Base-by-base conservation (phyloP, 148 eudicot species). In the Nepenthes mirabilis region DNA sequence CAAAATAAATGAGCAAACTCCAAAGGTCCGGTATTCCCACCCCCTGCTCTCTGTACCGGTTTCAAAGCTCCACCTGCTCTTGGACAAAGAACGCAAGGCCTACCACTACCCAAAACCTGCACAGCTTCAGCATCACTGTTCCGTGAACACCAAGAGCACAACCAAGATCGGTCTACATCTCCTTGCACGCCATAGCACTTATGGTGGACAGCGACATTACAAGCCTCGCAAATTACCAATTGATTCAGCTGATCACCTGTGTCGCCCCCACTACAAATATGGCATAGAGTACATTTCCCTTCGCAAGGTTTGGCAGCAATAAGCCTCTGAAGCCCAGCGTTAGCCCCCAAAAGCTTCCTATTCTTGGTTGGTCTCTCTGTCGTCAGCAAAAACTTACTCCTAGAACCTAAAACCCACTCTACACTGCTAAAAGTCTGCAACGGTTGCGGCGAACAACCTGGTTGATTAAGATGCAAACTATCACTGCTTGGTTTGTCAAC, bases 341-440 rank as follows among this genome's bases (percentile, higher is more conserved):
- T 78, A 45, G 66, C 83, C 67, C 99, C 96, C 55, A 82, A 63
- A 40, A 89, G 87, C 74, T 89, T 93, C 63, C 99, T 69, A 72
- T 89, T 93, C 77, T 93, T 93, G 1, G 91, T 67, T 52, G 99
- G 99, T 37, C 89, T 74, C 56, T 84, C 85, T 3, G 96, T 74
- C 2, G 95, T 74, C 56, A 93, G 68, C 62, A 89, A 77, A 47
- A 89, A 67, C 80, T 88, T 89, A 62, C 69, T 81, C 74, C 85
- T 89, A 66, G 87, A 89, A 54, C 99, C 96, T 80, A 88, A 79
- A 69, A 93, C 87, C 99, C 99, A 89, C 69, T 88, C 99, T 57
- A 84, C 56, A 66, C 95, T 86, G 68, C 80, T 80, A 75, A 77
- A 72, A 1, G 66, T 57, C 43, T 14, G 65, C 37, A 57, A 60